Conservation (phyloP, 768 basidiomycete species). For the Sarcodon aspratus region DNA sequence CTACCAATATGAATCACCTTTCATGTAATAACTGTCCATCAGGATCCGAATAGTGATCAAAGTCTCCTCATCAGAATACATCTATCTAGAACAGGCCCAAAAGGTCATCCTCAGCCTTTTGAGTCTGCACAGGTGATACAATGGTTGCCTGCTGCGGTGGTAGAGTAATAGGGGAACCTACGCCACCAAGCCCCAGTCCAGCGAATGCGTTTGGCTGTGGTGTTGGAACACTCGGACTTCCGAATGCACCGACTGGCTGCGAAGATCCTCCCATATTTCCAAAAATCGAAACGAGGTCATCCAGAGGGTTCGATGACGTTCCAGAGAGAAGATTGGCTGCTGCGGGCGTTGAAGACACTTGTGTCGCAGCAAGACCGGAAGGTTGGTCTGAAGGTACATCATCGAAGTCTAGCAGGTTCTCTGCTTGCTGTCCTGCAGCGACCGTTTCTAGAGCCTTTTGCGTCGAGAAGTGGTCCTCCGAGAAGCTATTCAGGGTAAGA, state of each 20-base stretch:
- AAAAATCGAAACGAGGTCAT: conserved; percentile 91
- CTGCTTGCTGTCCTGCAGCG: conserved; percentile 82
- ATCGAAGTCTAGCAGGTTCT: conserved; percentile 93
- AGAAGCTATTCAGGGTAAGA: conserved; percentile 23
- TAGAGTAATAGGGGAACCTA: conserved; percentile 9
- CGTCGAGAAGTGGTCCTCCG: conserved; percentile 61
- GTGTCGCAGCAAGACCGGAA: conserved; percentile 69
- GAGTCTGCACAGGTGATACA: conserved; percentile 7
- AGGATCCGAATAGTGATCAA: no score
- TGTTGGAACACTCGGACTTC: conserved; percentile 16
- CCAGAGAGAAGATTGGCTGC: conserved; percentile 67
- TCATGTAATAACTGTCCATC: no score
- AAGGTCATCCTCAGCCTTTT: conserved; percentile 34
- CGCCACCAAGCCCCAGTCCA: conserved; percentile 1
- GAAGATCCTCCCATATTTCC: conserved; percentile 30
- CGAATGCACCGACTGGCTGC: conserved; percentile 10
- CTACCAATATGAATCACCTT: no score
- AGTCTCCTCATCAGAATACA: no score
- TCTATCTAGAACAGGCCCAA: conserved; percentile 37
- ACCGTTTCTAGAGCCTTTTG: conserved; percentile 89
- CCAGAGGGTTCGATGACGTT: conserved; percentile 80
- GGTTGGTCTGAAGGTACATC: conserved; percentile 53
- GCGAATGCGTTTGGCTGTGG: conserved; percentile 8
- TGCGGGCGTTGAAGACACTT: conserved; percentile 58
- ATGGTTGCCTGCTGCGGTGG: conserved; percentile 11